Evolutionary conservation across 164 flowering plant genomes (phyloP).

Genomic region (Vitis rupestris): DNA sequence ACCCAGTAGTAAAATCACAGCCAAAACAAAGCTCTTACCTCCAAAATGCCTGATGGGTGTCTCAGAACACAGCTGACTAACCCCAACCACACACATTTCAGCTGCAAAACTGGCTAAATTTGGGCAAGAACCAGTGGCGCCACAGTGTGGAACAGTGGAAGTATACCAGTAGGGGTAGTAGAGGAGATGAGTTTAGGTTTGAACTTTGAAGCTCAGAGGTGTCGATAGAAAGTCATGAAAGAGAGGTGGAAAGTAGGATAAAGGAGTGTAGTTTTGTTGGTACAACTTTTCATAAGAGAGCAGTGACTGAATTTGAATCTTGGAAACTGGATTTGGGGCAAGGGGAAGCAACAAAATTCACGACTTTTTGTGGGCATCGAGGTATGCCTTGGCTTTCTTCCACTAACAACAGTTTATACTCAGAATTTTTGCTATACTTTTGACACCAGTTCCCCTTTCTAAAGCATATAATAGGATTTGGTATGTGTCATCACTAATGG

Average conservation of each 20-base stretch:
- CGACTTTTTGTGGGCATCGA: too few relatives aligned
- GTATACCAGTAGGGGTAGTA: neutral
- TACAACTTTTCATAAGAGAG: conserved; percentile 6
- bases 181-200: neutral
- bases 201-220: conserved; percentile 3
- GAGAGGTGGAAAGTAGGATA: neutral
- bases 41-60: conserved; percentile 22
- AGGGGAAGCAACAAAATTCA: neutral
- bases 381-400: too few relatives aligned
- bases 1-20: conserved; percentile 21
- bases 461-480: too few relatives aligned
- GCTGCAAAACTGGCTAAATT: conserved; percentile 9
- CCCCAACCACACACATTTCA: conserved; percentile 23
- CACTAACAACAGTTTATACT: too few relatives aligned
- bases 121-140: neutral
- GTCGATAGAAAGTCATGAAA: conserved; percentile 7
- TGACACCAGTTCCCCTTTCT: too few relatives aligned
- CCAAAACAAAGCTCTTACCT: conserved; percentile 25
- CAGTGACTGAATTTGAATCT: neutral
- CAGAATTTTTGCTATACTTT: too few relatives aligned
- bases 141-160: neutral
- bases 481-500: too few relatives aligned
- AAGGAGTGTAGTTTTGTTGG: neutral
- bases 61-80: conserved; percentile 10
- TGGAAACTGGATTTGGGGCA: neutral